Evolutionary conservation across 257 asterid genomes (phyloP).

Genomic region (Solanum ossicruentum): DNA sequence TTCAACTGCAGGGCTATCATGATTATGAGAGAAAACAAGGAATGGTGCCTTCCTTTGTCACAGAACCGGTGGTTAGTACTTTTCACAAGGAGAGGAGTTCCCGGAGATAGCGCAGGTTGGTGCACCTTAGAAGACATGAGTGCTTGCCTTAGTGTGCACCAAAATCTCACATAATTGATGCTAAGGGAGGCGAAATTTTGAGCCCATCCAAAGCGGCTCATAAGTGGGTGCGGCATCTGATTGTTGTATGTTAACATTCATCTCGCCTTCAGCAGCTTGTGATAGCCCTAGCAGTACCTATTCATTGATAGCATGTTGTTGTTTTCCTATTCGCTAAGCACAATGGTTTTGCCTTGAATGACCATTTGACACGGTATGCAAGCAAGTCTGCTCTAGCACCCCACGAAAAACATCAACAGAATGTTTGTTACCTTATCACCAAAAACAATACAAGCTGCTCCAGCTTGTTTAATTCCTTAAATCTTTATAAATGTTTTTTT

Average conservation of each 20-base stretch:
- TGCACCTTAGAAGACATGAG: background rate
- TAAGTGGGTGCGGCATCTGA: background rate
- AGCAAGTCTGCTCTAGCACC: background rate
- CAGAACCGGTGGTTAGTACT: background rate
- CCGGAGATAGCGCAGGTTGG: background rate
- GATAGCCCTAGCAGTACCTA: background rate
- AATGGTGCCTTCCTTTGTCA: background rate
- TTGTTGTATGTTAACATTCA: background rate
- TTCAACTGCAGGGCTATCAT: background rate
- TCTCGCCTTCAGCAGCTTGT: background rate
- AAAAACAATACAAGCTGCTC: background rate
- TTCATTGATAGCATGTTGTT: background rate
- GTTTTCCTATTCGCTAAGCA: background rate
- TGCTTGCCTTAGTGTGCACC: background rate
- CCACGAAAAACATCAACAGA: background rate
- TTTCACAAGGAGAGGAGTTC: background rate
- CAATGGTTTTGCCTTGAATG: background rate
- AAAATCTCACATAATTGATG: background rate
- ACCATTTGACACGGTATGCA: background rate
- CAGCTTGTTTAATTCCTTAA: background rate
- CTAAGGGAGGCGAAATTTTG: background rate
- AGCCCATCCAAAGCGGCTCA: background rate
- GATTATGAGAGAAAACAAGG: background rate
- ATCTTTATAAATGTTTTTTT: background rate
- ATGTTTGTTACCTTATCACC: background rate